phyloP scores from a whole-genome alignment of 176 grass and related monocot species.

The Poa pratensis region DNA sequence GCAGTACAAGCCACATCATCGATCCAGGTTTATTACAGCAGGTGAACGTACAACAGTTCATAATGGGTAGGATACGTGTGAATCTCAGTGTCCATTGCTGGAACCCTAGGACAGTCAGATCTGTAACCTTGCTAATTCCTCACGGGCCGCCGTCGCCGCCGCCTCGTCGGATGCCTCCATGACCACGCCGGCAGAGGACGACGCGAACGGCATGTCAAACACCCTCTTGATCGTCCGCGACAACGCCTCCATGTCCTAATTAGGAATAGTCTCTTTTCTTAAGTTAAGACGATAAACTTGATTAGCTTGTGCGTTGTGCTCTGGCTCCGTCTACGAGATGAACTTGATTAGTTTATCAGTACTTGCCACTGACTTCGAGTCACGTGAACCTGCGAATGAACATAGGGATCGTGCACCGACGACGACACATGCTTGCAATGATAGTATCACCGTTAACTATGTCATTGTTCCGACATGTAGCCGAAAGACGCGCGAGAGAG shows the following conservation, averaged over 20 bases:
- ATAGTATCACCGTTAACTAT: not conserved
- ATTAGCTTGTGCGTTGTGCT: too few species aligned
- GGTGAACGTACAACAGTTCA: too few species aligned
- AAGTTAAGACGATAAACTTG: too few species aligned
- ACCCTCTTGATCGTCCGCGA: not conserved
- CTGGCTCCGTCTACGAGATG: too few species aligned
- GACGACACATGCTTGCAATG: not conserved
- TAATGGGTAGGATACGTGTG: too few species aligned
- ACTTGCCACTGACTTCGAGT: not conserved
- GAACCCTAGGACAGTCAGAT: not conserved
- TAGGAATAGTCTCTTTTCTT: too few species aligned
- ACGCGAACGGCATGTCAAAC: not conserved
- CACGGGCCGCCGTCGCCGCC: not conserved
- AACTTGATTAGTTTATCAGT: not conserved
- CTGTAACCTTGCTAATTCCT: not conserved
- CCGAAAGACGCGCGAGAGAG: slow-evolving; percentile 26
- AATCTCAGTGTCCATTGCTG: too few species aligned
- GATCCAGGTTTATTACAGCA: too few species aligned
- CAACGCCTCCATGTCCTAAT: too few species aligned
- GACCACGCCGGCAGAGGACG: not conserved
- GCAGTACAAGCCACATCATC: too few species aligned
- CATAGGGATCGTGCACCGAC: not conserved
- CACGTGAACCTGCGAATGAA: not conserved
- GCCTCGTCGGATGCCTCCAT: not conserved
- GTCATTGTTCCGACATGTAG: slow-evolving; percentile 20